These are phyloP conservation scores for Penstemon davidsonii DNA, from an alignment of 257 asterid genomes.

Conservation along the genomic window DNA sequence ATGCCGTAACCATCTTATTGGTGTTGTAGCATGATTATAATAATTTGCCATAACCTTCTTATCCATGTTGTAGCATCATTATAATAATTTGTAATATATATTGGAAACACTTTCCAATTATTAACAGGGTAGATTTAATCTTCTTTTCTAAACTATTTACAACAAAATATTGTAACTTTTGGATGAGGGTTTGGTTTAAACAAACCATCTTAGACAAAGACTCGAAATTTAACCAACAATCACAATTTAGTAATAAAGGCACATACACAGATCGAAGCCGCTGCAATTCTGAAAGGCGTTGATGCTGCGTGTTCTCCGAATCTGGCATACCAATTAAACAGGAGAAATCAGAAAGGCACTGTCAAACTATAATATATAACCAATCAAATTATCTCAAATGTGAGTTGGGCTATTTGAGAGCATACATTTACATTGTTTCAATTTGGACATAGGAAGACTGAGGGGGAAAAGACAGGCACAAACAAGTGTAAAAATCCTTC, in stretches of 20 bases:
- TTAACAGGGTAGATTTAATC: neutral
- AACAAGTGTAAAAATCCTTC: neutral
- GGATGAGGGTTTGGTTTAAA: too few relatives aligned
- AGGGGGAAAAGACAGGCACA: constrained; percentile 4
- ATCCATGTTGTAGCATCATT: neutral
- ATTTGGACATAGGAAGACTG: neutral
- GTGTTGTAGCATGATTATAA: too few relatives aligned
- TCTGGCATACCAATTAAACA: constrained; percentile 47
- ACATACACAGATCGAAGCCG: constrained; percentile 94
- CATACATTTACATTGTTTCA: neutral
- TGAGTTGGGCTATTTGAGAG: neutral
- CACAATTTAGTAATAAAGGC: constrained; percentile 25
- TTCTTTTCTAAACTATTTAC: too few relatives aligned
- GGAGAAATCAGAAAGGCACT: constrained; percentile 26
- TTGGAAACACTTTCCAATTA: neutral
- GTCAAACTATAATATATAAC: constrained; percentile 1
- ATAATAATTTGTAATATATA: neutral
- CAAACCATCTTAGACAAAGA: too few relatives aligned
- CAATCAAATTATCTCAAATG: neutral
- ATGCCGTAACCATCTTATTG: neutral
- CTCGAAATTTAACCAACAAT: too few relatives aligned
- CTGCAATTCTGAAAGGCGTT: constrained; percentile 94
- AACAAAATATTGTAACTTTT: too few relatives aligned
- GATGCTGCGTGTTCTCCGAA: constrained; percentile 81
- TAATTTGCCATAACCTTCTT: too few relatives aligned